A percentile compares a stretch with the other conserved stretches of the same genome.
Evolutionary conservation across 257 asterid species (phyloP).

Genomic region (Phtheirospermum japonicum): DNA sequence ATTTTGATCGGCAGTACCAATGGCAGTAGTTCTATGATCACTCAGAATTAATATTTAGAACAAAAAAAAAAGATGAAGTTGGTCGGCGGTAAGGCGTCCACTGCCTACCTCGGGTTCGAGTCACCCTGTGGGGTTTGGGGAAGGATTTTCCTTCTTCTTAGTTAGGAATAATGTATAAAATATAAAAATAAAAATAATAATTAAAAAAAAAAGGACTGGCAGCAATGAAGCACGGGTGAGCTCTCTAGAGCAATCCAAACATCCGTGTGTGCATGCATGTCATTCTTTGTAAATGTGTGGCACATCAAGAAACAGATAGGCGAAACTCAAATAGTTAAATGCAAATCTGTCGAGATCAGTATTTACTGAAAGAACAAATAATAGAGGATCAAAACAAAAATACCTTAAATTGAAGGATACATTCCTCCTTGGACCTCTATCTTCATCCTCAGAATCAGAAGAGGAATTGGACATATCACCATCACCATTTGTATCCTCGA

Average conservation of each 20-base stretch:
- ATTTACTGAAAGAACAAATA: not conserved
- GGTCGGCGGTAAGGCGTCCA: too few species aligned
- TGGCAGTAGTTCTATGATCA: conserved; percentile 1
- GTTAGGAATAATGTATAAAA: too few species aligned
- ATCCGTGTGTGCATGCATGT: not conserved
- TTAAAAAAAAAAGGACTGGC: too few species aligned
- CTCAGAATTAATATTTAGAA: not conserved
- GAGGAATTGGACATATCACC: conserved; percentile 75
- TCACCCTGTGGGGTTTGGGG: too few species aligned
- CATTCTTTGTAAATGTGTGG: conserved; percentile 9
- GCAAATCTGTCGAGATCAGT: not conserved
- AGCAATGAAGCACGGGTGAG: too few species aligned
- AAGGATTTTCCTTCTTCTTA: too few species aligned
- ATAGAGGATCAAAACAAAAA: conserved; percentile 5
- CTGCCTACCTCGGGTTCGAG: too few species aligned
- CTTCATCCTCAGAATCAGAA: conserved; percentile 93
- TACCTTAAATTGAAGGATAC: conserved; percentile 86
- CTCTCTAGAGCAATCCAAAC: too few species aligned
- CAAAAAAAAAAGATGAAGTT: not conserved
- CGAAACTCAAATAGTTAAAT: conserved; percentile 12
- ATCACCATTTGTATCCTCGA: conserved; percentile 59
- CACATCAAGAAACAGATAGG: conserved; percentile 11
- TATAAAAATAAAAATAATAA: too few species aligned
- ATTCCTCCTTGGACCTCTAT: conserved; percentile 81
- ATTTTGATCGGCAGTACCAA: conserved; percentile 2